Evolutionary conservation across 495 filamentous ascomycete genomes (phyloP), one percentile per base, ranked within the genome.

Genomic region (Penicillium subrubescens): DNA sequence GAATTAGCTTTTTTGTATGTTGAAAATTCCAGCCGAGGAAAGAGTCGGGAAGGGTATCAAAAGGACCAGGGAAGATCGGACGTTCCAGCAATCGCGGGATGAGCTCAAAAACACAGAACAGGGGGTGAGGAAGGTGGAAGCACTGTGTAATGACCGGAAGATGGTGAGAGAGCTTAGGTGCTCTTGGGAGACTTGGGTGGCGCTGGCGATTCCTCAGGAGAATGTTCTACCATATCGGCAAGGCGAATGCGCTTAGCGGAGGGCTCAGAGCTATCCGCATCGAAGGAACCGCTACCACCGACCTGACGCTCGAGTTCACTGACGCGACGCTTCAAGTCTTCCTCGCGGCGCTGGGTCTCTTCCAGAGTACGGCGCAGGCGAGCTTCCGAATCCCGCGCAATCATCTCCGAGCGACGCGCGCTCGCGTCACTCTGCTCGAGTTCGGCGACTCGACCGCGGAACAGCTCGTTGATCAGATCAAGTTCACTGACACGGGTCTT

Each of bases 381-480:
- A 21, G 77, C 77, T 68, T 92, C 89, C 6, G 83, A 83, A 65
- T 86, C 84, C 64, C 84, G 79, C 33, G 77, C 75, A 44, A 83
- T 78, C 77, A 82, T 83, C 67, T 89, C 85, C 43, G 83, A 82
- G 66, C 87, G 78, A 67, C 88, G 81, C 48, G 87, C 86, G 54
- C 87, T 86, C 56, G 82, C 81, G 71, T 94, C 91, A 66, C 89
- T 90, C 64, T 89, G 85, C 64, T 99, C 94, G 2, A 97, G 84
- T 72, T 98, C 92, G 19, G 85, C 84, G 44, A 98, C 90, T 27
- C 94, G 88, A n/a, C 90, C 91, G 34, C 91, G 84, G 81, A 96
- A 98, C 29, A 99, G 83, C 67, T 93, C 92, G 68, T 97, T 97
- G 75, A 99, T 96, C 54, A 99, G 86, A 73, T 99, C 95, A 23